A percentile compares a stretch with the other conserved stretches of the same genome.
Conservation (phyloP, 1,139 yeast genomes). For the Protomyces arabidopsidicola region DNA sequence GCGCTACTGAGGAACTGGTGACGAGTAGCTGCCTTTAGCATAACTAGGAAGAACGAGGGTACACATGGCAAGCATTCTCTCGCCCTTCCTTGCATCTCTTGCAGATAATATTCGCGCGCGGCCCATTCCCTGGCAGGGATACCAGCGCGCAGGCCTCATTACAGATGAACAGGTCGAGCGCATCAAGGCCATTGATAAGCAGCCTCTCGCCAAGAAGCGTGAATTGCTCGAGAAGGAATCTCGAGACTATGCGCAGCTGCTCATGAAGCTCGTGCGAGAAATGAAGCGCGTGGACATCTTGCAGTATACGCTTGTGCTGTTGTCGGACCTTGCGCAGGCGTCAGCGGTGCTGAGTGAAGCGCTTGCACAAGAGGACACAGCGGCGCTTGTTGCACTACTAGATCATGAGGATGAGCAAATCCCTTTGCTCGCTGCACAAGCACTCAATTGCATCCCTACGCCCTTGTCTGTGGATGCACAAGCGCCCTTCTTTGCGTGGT, state of each 20-base stretch:
- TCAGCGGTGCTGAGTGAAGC: conserved; percentile 41
- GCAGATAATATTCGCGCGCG: conserved; percentile 71
- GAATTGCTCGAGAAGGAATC: conserved; percentile 43
- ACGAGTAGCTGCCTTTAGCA: background rate
- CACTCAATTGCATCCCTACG: conserved; percentile 39
- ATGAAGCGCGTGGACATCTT: conserved; percentile 62
- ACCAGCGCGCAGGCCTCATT: conserved; percentile 68
- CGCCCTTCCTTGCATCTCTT: conserved; percentile 67
- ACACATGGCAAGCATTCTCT: conserved; percentile 40
- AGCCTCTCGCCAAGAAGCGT: conserved; percentile 6
- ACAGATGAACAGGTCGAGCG: conserved; percentile 61
- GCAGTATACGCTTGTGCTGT: conserved; percentile 63
- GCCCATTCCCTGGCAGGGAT: conserved; percentile 90
- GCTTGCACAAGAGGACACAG: conserved; percentile 39
- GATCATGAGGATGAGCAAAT: conserved; percentile 42
- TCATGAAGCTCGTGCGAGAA: conserved; percentile 55
- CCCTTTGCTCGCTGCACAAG: conserved; percentile 39
- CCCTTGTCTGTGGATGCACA: conserved; percentile 36
- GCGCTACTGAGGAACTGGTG: background rate
- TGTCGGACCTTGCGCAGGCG: conserved; percentile 48
- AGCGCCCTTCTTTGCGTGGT: conserved; percentile 46
- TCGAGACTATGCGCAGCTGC: conserved; percentile 54
- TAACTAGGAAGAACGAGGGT: too few relatives aligned
- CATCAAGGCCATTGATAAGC: conserved; percentile 60
- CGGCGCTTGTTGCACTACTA: conserved; percentile 32